phyloP scores from a whole-genome alignment of 169 alveolate species.

The Plasmodium adleri region DNA sequence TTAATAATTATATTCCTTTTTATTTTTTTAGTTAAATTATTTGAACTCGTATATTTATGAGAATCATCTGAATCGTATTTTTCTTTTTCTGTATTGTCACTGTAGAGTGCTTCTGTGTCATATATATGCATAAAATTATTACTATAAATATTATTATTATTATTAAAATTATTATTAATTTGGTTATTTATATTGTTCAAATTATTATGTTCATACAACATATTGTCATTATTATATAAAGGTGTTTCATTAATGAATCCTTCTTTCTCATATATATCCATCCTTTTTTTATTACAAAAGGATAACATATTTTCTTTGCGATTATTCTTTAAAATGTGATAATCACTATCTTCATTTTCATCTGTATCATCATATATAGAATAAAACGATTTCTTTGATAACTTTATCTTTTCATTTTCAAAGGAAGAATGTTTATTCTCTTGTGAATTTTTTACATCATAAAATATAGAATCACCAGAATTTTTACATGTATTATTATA shows the following conservation, averaged over 20 bases:
- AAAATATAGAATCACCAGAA: slow-evolving; percentile 35
- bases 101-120: slow-evolving; percentile 28
- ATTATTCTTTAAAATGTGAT: slow-evolving; percentile 1
- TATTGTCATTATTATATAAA: background rate
- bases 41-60: background rate
- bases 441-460: slow-evolving; percentile 28
- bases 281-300: background rate
- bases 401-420: slow-evolving; percentile 4
- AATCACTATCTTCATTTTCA: slow-evolving; percentile 54
- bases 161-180: too few species aligned
- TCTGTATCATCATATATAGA: slow-evolving; percentile 63
- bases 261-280: slow-evolving; percentile 52
- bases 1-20: background rate
- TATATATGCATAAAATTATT: slow-evolving; percentile 43
- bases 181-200: too few species aligned
- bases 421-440: slow-evolving; percentile 2
- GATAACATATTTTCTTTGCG: background rate
- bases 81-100: background rate
- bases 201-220: background rate
- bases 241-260: background rate
- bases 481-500: slow-evolving; percentile 1
- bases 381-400: slow-evolving; percentile 50
- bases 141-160: background rate
- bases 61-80: background rate
- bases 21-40: background rate